Evolutionary conservation across 2,329 filamentous ascomycete genomes (phyloP).

Genomic region (Penicillium sp.): DNA sequence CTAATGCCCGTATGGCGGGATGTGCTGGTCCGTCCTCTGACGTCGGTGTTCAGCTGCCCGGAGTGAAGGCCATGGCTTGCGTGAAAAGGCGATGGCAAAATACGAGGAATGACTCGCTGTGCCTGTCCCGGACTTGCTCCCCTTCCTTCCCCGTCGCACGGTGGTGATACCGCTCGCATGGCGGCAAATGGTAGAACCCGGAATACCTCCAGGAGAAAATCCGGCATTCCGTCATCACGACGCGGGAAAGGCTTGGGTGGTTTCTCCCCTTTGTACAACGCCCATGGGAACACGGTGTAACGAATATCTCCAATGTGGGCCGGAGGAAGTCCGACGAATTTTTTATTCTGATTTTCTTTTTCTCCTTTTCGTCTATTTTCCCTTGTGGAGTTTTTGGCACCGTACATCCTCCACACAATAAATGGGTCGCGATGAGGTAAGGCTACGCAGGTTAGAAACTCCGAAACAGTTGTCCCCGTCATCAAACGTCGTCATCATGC

Average conservation of each 20-base stretch:
- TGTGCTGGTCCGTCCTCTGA: slow-evolving; percentile 27
- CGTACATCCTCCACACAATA: slow-evolving; percentile 14
- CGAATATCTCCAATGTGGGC: neutral
- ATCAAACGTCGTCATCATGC: slow-evolving; percentile 13
- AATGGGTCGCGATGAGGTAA: slow-evolving; percentile 6
- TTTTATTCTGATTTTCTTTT: no score
- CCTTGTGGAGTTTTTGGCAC: neutral
- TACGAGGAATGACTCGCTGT: slow-evolving; percentile 10
- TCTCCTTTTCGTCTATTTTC: slow-evolving; percentile 3
- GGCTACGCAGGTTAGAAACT: neutral
- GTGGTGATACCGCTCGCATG: slow-evolving; percentile 20
- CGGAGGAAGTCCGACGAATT: slow-evolving; percentile 4
- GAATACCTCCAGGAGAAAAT: slow-evolving; percentile 3
- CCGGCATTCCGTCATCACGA: slow-evolving; percentile 8
- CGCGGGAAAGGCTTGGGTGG: neutral
- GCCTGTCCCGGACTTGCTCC: neutral
- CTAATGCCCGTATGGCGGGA: slow-evolving; percentile 23
- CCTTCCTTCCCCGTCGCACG: slow-evolving; percentile 7
- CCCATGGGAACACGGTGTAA: neutral
- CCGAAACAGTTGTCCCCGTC: neutral
- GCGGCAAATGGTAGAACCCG: slow-evolving; percentile 4
- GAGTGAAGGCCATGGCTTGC: slow-evolving; percentile 11
- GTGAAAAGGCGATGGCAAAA: neutral
- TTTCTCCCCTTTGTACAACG: neutral
- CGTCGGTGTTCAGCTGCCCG: slow-evolving; percentile 25